A percentile compares a stretch with the other conserved stretches of the same genome.
phyloP scores from a whole-genome alignment of 2,329 filamentous ascomycete genomes.

The Diaporthe eres region DNA sequence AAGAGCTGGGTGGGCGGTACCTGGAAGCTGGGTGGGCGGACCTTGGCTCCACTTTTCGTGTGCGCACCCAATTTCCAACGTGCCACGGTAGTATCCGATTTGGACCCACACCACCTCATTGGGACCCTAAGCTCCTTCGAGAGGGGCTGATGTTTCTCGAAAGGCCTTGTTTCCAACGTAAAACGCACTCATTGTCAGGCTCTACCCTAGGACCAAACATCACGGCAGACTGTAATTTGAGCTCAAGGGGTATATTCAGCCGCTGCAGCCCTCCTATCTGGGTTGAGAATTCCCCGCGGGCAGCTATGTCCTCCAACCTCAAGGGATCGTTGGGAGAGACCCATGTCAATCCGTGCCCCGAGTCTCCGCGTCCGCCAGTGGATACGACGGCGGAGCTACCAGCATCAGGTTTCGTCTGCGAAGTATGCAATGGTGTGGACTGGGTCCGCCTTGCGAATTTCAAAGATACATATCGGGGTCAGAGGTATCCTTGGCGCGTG shows the following conservation, averaged over 20 bases:
- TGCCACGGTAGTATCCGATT: background rate
- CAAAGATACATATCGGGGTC: background rate
- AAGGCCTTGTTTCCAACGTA: background rate
- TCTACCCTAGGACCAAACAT: too few species aligned
- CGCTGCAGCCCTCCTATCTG: too few species aligned
- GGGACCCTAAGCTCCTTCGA: background rate
- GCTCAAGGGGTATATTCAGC: background rate
- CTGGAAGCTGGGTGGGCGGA: too few species aligned
- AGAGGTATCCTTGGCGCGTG: slow-evolving; percentile 3
- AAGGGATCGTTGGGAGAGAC: background rate
- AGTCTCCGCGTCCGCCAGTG: background rate
- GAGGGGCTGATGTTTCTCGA: background rate
- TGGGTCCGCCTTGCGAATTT: background rate
- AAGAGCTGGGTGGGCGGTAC: too few species aligned
- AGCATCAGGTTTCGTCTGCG: background rate
- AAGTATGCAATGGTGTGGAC: background rate
- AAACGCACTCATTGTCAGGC: background rate
- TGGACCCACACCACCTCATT: background rate
- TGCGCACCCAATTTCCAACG: background rate
- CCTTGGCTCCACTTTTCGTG: too few species aligned
- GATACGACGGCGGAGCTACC: too few species aligned
- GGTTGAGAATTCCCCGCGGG: background rate
- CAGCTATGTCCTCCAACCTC: background rate
- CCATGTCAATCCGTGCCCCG: background rate
- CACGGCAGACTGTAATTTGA: too few species aligned